Base-by-base conservation (phyloP, 805 yeast genomes). In the Lipomyces yamadae region DNA sequence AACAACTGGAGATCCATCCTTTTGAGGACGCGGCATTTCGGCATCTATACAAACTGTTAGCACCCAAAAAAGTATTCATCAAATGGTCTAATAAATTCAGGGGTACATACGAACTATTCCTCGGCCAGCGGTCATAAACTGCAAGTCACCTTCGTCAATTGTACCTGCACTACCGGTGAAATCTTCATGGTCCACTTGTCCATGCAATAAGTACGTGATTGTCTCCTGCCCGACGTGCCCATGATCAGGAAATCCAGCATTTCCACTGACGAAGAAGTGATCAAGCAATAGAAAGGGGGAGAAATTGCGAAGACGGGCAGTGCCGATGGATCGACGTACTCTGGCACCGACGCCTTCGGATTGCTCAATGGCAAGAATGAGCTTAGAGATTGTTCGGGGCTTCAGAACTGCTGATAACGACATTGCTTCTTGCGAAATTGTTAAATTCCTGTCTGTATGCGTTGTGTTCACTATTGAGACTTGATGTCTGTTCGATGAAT, bases 41-140 rank as follows among this genome's bases (percentile, higher is more conserved):
- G 92, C 84, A 62, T 69, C 56, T 42, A 34, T 15, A 15, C 24
- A 24, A 24, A 1, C 24, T 24, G 24, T 24, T 24, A 24, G 24
- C 24, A 24, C 24, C 24, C 24, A 24, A 24, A 24, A 24, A 24
- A 24, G 24, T 24, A 24, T 24, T 24, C 24, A 24, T 24, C 24
- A 24, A 24, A 24, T 24, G 24, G 24, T 24, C 18, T 11, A 34
- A 18, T 6, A 4, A 5, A 35, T 35, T 3, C 15, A 4, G 15
- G 32, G 42, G 4, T 11, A 42, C 55, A 10, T 45, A 76, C 91
- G 97, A 63, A 90, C 90, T 48, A 91, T 86, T 60, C 96, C 97
- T 72, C 84, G 84, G 67, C 97, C 97, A 4, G 97, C 97, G 34
- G 97, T 92, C 97, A 92, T 92, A 77, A 92, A 91, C 77, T 92